A percentile compares a stretch with the other conserved stretches of the same genome.
phyloP scores from a whole-genome alignment of 2,329 filamentous ascomycete species.

The Chrysoporthe deuterocubensis region DNA sequence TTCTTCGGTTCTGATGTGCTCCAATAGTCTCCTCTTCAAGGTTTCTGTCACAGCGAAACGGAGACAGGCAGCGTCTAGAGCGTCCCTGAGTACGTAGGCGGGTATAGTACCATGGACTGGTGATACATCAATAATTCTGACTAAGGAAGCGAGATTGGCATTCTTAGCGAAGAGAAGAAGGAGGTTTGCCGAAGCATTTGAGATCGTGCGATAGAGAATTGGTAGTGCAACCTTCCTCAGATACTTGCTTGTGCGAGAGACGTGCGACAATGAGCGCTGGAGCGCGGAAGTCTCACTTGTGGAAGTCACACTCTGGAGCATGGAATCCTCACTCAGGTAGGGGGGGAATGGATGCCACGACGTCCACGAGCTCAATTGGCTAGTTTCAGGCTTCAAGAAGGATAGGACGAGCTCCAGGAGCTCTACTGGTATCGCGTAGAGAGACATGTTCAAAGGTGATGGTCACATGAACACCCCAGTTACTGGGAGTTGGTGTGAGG shows the following conservation, averaged over 20 bases:
- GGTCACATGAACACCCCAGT: background rate
- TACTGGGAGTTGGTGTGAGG: background rate
- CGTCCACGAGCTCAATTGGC: too few relatives aligned
- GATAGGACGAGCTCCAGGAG: background rate
- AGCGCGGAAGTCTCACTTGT: too few relatives aligned
- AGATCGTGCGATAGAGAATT: background rate
- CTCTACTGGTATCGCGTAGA: background rate
- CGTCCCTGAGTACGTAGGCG: too few relatives aligned
- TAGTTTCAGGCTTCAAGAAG: background rate
- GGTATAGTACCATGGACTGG: too few relatives aligned
- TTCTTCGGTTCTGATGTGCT: too few relatives aligned
- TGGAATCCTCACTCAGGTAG: too few relatives aligned
- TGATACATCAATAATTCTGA: background rate
- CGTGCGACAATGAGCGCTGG: background rate
- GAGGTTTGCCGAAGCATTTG: background rate
- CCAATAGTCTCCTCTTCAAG: too few relatives aligned
- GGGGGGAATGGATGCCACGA: too few relatives aligned
- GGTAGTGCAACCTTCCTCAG: background rate
- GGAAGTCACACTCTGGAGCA: too few relatives aligned
- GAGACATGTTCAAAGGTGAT: background rate
- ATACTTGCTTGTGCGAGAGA: background rate
- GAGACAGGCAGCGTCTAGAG: too few relatives aligned
- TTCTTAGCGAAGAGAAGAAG: background rate
- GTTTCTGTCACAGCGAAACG: too few relatives aligned
- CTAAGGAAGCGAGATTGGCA: background rate